phyloP scores from a whole-genome alignment of 495 filamentous ascomycete genomes.

The Podospora australis region DNA sequence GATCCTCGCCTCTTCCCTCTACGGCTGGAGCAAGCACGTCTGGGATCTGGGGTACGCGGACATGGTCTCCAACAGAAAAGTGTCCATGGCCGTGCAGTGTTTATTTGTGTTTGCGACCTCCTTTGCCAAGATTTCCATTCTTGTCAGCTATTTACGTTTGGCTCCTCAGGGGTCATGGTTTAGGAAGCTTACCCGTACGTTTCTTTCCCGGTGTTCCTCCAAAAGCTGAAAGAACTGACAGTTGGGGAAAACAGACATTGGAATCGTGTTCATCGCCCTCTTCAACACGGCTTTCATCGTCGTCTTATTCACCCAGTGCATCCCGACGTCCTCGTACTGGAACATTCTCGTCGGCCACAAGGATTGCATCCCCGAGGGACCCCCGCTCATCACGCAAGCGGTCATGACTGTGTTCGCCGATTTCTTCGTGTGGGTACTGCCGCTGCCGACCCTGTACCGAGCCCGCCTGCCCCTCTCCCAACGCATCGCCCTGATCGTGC shows the following conservation, averaged over 20 bases:
- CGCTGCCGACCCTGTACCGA: slow-evolving; percentile 29
- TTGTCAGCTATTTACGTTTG: slow-evolving; percentile 46
- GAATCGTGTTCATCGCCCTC: slow-evolving; percentile 19
- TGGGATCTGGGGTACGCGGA: slow-evolving; percentile 15
- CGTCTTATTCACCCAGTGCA: slow-evolving; percentile 31
- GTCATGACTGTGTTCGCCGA: slow-evolving; percentile 31
- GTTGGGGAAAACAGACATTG: neutral
- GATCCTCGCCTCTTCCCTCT: slow-evolving; percentile 17
- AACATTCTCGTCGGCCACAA: neutral
- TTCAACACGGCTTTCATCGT: slow-evolving; percentile 21
- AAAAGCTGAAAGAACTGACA: neutral
- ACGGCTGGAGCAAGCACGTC: slow-evolving; percentile 25
- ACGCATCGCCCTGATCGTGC: slow-evolving; percentile 19
- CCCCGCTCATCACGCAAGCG: slow-evolving; percentile 19
- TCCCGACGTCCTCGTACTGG: slow-evolving; percentile 34
- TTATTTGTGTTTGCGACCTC: slow-evolving; percentile 21
- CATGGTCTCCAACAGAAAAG: slow-evolving; percentile 15
- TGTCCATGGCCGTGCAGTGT: slow-evolving; percentile 25
- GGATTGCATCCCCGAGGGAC: slow-evolving; percentile 25
- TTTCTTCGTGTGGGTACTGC: slow-evolving; percentile 37
- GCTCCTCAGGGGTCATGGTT: slow-evolving; percentile 35
- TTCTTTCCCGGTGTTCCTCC: neutral
- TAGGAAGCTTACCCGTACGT: slow-evolving; percentile 25
- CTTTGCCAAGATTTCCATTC: slow-evolving; percentile 44
- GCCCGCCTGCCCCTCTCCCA: slow-evolving; percentile 21